Evolutionary conservation across 2,329 filamentous ascomycete species (phyloP), one percentile per base, ranked within the genome.

Genomic region (Aspergillus felis): DNA sequence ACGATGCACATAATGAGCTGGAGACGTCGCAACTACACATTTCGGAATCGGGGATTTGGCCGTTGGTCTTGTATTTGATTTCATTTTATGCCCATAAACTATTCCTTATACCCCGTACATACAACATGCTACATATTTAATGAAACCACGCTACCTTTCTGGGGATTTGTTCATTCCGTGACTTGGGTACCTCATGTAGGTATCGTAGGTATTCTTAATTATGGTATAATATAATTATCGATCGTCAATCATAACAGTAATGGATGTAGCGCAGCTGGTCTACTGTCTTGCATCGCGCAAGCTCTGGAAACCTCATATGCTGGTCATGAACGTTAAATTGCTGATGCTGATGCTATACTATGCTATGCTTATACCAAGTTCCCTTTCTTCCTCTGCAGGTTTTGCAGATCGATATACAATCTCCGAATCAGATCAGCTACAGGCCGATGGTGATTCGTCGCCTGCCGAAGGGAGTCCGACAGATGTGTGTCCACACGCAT

Each of bases 391-490:
- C 51, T 54, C 44, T 67, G 68, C 50, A 66, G 51, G 56, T 58
- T 59, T 35, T 61, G 57, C 42, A 73, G 53, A 27, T 64, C 65
- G 20, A 59, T 58, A 49, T 69, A 69, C 35, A 73, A 47, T 14
- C 60, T 61, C 38, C 61, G 57, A 28, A 71, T 66, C 50, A 66
- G 57, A 49, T 67, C 61, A 42, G 65, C 63, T 8, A 72, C 66
- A 27, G 66, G 65, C 29, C 61, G 68, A 58, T 73, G 70, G 41
- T 67, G 64, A 22, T 57, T 62, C 22, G 67, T 61, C 10, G 67
- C 68, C 25, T 66, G 61, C 17, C 62, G 64, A 32, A 71, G 61
- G 14, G 63, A 56, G 22, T 63, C 59, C 49, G 49, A 51, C 10
- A 63, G n/a, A n/a, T 56, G 44, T 20, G 25, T 24, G 20, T 56